Evolutionary conservation across 2,329 filamentous ascomycete genomes (phyloP), one percentile per base, ranked within the genome.

Genomic region (Microdochium bolleyi): DNA sequence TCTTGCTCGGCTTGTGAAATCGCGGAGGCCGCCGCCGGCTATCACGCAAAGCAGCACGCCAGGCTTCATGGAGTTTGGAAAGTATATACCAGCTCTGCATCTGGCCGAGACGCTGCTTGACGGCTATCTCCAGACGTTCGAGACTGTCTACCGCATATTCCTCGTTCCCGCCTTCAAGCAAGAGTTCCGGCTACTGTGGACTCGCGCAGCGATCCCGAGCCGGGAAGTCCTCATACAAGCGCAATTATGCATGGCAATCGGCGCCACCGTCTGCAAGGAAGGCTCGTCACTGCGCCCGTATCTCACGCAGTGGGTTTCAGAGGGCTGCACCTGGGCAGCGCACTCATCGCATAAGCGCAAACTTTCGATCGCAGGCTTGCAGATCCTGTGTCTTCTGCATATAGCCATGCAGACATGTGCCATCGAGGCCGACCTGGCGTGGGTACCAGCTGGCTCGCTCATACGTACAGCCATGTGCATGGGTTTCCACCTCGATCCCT

Each of bases 91-190:
- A 3, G 16, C 46, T 4, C 52, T 41, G 13, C 22, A 14, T 25
- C 25, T 56, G 9, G 64, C 67, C 0, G 67, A 72, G 41, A 57
- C 64, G 49, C 55, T 73, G 2, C 52, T 73, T 24, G 58, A 65
- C 1, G 50, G 64, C 10, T 73, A 73, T 61, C 57, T 78, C 34
- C 61, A 73, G 52, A 66, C 68, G 22, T 67, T 75, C 55, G 72
- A 75, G 51, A 67, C 66, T 2, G 67, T 69, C 11, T 68, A 69
- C 56, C 68, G 72, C 5, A 63, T 76, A 19, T 49, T 76, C 51
- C 66, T 76, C 57, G 55, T 72, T 16, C 71, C 72, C 1, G 70
- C 63, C 0, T 73, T 74, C 50, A 57, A 67, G 24, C 61, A 60
- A 25, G 64, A 72, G 14, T 73, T 73, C 55, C 50, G 58, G 2